Evolutionary conservation across 225 moss, liverwort and hornwort genomes (phyloP).

Genomic region (Pseudoscleropodium purum): DNA sequence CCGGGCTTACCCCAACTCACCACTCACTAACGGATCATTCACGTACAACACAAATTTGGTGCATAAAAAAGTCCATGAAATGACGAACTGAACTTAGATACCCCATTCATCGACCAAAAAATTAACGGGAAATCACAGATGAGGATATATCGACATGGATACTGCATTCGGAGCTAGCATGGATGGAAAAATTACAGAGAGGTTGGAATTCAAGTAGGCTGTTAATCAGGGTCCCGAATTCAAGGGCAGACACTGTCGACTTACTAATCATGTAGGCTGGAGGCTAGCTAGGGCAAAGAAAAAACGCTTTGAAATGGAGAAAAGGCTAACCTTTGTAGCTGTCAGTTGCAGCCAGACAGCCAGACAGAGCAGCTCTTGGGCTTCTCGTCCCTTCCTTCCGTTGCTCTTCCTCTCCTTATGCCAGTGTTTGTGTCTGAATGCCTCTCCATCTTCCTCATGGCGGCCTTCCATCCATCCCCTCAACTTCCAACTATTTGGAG

Average conservation of each 20-base stretch:
- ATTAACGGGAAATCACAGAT: background rate
- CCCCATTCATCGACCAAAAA: background rate
- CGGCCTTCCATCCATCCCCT: constrained; percentile 4
- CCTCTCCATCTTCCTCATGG: constrained; percentile 24
- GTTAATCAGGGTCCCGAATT: background rate
- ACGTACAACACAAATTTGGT: background rate
- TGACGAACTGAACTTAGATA: background rate
- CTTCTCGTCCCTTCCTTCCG: constrained; percentile 10
- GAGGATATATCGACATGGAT: background rate
- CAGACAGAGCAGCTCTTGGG: constrained; percentile 22
- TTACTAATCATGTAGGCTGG: constrained; percentile 1
- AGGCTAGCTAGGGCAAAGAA: background rate
- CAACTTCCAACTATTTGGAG: background rate
- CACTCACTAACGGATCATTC: background rate
- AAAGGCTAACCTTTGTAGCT: background rate
- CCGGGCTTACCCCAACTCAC: background rate
- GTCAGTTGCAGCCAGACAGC: constrained; percentile 24
- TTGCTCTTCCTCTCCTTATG: background rate
- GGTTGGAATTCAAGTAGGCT: background rate
- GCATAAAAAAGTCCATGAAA: background rate
- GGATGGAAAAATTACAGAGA: background rate
- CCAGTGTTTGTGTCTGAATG: background rate
- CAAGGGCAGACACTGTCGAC: background rate
- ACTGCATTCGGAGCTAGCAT: background rate
- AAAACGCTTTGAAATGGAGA: background rate